These are phyloP conservation scores for Xerophyta viscosa DNA, from an alignment of 106 monocot species.

Conservation along the genomic window DNA sequence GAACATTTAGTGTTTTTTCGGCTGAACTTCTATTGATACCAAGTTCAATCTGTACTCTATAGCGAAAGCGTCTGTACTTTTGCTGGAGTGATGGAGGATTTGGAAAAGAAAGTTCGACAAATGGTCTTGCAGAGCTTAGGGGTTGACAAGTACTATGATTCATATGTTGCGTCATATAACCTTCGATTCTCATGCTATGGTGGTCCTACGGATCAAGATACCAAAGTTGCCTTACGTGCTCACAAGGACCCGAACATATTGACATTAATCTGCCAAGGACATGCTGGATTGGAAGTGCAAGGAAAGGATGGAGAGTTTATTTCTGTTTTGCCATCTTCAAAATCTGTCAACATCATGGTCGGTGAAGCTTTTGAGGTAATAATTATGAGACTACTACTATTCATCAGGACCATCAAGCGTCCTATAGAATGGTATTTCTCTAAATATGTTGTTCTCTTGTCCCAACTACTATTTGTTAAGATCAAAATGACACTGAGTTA, in stretches of 20 bases:
- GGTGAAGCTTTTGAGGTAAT: conserved; percentile 14
- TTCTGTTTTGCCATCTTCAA: not conserved
- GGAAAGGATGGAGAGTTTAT: conserved; percentile 7
- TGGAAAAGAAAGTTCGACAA: conserved; percentile 8
- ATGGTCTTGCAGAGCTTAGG: conserved; percentile 30
- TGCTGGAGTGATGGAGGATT: not conserved
- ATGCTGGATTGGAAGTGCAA: conserved; percentile 17
- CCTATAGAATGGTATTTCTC: no score
- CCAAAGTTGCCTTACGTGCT: not conserved
- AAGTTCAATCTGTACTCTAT: no score
- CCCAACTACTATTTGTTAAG: no score
- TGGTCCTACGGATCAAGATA: not conserved
- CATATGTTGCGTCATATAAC: not conserved
- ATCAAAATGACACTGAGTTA: no score
- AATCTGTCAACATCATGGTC: conserved; percentile 10
- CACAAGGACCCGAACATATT: conserved; percentile 5
- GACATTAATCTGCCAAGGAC: conserved; percentile 6
- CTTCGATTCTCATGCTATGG: conserved; percentile 14
- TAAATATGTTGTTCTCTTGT: no score
- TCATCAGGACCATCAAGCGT: no score
- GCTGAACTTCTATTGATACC: no score
- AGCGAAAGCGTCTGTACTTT: no score
- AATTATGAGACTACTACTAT: no score
- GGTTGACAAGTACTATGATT: conserved; percentile 7
- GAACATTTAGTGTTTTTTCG: no score